Percentiles rank a stretch among this genome's conserved stretches.
Conservation (phyloP, 768 basidiomycete species). For the Xerocomellus dryophilus region DNA sequence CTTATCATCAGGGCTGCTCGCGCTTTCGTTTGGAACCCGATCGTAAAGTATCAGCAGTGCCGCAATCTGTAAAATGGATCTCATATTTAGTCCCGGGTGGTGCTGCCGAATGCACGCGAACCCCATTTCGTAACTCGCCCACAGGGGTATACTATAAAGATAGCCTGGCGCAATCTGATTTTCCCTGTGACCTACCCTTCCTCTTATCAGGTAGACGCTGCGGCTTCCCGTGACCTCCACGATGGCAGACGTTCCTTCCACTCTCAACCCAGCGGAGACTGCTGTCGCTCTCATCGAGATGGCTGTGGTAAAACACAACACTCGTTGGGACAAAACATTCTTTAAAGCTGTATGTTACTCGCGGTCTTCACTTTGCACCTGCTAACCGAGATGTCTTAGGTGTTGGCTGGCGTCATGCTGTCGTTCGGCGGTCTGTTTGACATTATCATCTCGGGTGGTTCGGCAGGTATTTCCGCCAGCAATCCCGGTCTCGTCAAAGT, state of each 20-base stretch:
- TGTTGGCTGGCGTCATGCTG: conserved; percentile 68
- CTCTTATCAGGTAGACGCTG: conserved; percentile 1
- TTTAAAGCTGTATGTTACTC: conserved; percentile 60
- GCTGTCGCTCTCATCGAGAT: conserved; percentile 54
- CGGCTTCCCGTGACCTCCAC: not conserved
- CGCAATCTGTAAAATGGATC: conserved; percentile 7
- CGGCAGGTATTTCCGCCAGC: conserved; percentile 43
- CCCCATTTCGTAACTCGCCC: conserved; percentile 7
- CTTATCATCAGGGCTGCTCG: not conserved
- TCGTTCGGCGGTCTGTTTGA: conserved; percentile 70
- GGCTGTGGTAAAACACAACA: conserved; percentile 61
- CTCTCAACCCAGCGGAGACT: conserved; percentile 58
- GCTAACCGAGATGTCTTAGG: conserved; percentile 35
- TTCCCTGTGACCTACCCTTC: not conserved
- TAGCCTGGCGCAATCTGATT: not conserved
- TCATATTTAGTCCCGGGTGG: not conserved
- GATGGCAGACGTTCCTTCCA: conserved; percentile 36
- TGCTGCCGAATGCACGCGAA: too few relatives aligned
- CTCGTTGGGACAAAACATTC: conserved; percentile 58
- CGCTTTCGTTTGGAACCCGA: not conserved
- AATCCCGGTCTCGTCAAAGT: conserved; percentile 71
- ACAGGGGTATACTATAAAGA: conserved; percentile 20
- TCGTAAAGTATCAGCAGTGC: not conserved
- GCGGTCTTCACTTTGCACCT: not conserved
- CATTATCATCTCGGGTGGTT: conserved; percentile 59